Percentiles rank a stretch among this genome's conserved stretches.
phyloP scores from a whole-genome alignment of 768 basidiomycete species.

The Lyophyllum atratum region DNA sequence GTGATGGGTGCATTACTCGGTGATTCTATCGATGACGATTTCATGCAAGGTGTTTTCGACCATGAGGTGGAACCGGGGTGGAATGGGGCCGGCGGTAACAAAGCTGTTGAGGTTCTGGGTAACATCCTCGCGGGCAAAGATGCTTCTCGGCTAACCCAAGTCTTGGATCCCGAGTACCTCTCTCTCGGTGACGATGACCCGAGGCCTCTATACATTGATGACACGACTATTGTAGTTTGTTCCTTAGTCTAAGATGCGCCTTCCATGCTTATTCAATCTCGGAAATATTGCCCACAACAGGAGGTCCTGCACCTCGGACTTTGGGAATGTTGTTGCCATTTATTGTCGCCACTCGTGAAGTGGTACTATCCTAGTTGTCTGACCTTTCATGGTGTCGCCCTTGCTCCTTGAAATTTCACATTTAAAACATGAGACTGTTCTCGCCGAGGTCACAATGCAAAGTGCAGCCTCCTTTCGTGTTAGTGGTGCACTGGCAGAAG shows the following conservation, averaged over 20 bases:
- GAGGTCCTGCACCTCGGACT: no score
- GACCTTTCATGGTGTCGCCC: no score
- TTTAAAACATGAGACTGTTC: no score
- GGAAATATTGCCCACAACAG: no score
- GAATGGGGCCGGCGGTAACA: not conserved
- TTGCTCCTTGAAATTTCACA: no score
- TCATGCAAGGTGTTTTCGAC: constrained; percentile 1
- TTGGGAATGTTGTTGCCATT: no score
- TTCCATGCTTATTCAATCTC: not conserved
- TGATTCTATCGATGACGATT: not conserved
- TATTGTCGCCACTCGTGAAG: no score
- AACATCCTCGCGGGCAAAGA: constrained; percentile 4
- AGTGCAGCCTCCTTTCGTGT: no score
- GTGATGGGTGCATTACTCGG: constrained; percentile 6
- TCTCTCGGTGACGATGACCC: not conserved
- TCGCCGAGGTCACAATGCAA: no score
- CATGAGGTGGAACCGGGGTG: constrained; percentile 5
- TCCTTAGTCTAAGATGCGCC: not conserved
- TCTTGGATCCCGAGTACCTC: not conserved
- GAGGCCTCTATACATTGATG: not conserved
- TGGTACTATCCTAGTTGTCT: no score
- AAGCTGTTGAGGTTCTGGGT: constrained; percentile 7
- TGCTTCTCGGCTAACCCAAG: not conserved
- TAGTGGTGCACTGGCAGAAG: no score
- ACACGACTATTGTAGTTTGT: not conserved